A percentile compares a stretch with the other conserved stretches of the same genome.
These are phyloP conservation scores for Nemania diffusa DNA, from an alignment of 2,329 filamentous ascomycete genomes.

Conservation along the genomic window DNA sequence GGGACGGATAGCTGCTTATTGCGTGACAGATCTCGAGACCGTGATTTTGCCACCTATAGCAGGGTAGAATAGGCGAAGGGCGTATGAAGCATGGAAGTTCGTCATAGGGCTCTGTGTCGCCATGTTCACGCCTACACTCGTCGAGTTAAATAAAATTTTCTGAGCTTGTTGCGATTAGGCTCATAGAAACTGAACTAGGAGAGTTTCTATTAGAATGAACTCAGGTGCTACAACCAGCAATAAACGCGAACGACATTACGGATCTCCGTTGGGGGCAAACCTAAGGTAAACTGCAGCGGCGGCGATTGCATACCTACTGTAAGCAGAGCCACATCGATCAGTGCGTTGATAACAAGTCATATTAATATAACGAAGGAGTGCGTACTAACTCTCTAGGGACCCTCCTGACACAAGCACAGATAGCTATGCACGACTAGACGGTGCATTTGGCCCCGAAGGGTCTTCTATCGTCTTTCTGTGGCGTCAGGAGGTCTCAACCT, in stretches of 20 bases:
- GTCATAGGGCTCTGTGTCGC: not conserved
- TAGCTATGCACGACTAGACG: not conserved
- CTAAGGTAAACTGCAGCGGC: not conserved
- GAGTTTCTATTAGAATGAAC: not conserved
- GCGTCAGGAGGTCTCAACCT: not conserved
- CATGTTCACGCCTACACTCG: not conserved
- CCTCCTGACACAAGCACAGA: not conserved
- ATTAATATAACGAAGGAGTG: not conserved
- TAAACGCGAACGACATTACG: not conserved
- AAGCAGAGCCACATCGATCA: not conserved
- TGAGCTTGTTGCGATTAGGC: not conserved
- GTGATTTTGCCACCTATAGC: not conserved
- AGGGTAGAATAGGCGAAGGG: not conserved
- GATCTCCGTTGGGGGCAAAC: not conserved
- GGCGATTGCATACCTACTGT: not conserved
- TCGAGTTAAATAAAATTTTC: not conserved
- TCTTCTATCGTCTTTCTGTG: not conserved
- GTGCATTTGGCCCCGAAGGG: not conserved
- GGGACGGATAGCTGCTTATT: constrained; percentile 8
- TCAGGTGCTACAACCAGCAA: not conserved
- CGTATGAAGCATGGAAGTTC: not conserved
- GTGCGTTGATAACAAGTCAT: not conserved
- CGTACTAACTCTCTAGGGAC: not conserved
- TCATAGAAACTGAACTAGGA: too few relatives aligned
- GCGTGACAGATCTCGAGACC: not conserved